Conservation (phyloP, 1,284 basidiomycete genomes). For the Cutaneotrichosporon dermatis region DNA sequence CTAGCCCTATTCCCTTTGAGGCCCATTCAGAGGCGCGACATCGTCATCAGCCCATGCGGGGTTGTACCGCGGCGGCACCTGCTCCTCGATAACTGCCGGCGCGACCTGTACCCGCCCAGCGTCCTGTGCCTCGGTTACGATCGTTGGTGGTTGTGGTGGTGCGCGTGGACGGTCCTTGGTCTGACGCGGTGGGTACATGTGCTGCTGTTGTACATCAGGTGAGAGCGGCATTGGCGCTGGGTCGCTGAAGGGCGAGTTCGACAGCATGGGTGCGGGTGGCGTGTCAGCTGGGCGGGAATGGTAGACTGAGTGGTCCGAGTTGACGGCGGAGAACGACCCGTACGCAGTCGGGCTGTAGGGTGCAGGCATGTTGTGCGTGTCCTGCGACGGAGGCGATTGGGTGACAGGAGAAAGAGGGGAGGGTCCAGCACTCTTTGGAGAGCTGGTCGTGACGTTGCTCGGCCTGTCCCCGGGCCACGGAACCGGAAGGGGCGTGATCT, state of each 20-base stretch:
- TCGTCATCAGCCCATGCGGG: slow-evolving; percentile 6
- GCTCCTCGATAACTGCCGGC: background rate
- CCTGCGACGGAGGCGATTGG: no score
- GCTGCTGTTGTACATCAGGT: background rate
- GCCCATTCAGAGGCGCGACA: no score
- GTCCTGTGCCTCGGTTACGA: slow-evolving; percentile 9
- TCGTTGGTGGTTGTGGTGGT: background rate
- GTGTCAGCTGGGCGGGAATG: background rate
- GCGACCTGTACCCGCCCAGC: background rate
- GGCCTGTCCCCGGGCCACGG: background rate
- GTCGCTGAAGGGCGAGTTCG: background rate
- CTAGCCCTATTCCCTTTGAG: no score
- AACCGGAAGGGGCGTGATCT: background rate
- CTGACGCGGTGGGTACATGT: background rate
- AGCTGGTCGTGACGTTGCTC: background rate
- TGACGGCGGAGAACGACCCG: background rate
- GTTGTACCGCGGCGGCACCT: slow-evolving; percentile 10
- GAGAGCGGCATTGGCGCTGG: background rate
- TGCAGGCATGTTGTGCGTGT: no score
- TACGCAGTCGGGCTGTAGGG: no score
- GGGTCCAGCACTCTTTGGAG: no score
- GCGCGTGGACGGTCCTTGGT: background rate
- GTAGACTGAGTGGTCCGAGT: background rate
- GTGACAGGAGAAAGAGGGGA: no score
- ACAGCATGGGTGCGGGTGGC: background rate